These are phyloP conservation scores for Suillus paluster DNA, from an alignment of 768 basidiomycete genomes.

Conservation along the genomic window DNA sequence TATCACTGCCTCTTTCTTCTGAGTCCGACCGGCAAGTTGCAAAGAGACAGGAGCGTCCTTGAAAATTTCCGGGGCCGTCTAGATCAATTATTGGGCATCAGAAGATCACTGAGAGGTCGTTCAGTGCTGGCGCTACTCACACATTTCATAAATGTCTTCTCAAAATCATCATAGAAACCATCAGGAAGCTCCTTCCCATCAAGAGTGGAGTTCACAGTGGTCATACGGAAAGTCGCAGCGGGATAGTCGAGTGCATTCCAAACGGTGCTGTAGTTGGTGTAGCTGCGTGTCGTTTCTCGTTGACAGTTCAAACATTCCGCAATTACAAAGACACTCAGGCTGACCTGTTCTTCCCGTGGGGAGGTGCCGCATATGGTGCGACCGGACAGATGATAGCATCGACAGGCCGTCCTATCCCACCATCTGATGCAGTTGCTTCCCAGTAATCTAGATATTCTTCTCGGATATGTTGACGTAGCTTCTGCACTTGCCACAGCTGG, in stretches of 20 bases:
- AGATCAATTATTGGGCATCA: conserved; percentile 5
- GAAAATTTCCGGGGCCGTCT: conserved; percentile 64
- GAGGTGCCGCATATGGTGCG: conserved; percentile 63
- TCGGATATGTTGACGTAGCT: conserved; percentile 46
- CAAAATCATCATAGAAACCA: conserved; percentile 49
- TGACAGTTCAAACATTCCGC: background rate
- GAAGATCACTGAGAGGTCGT: background rate
- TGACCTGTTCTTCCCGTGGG: conserved; percentile 63
- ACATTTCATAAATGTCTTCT: conserved; percentile 56
- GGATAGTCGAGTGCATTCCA: conserved; percentile 74
- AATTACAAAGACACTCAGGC: conserved; percentile 22
- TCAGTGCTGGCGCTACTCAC: conserved; percentile 44
- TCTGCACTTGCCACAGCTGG: conserved; percentile 71
- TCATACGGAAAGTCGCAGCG: conserved; percentile 64
- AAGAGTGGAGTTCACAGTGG: conserved; percentile 54
- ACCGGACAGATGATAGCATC: conserved; percentile 75
- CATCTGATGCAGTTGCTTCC: conserved; percentile 53
- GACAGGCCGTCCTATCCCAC: conserved; percentile 71
- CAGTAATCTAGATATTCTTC: conserved; percentile 64
- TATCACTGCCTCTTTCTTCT: conserved; percentile 78
- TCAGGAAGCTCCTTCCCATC: conserved; percentile 52
- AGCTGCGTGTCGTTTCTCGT: conserved; percentile 39
- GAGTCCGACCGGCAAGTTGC: conserved; percentile 68
- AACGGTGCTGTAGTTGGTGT: conserved; percentile 55
- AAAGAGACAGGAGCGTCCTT: conserved; percentile 64